Evolutionary conservation across 208 protist species (phyloP).

Genomic region (Trypanosoma mega): DNA sequence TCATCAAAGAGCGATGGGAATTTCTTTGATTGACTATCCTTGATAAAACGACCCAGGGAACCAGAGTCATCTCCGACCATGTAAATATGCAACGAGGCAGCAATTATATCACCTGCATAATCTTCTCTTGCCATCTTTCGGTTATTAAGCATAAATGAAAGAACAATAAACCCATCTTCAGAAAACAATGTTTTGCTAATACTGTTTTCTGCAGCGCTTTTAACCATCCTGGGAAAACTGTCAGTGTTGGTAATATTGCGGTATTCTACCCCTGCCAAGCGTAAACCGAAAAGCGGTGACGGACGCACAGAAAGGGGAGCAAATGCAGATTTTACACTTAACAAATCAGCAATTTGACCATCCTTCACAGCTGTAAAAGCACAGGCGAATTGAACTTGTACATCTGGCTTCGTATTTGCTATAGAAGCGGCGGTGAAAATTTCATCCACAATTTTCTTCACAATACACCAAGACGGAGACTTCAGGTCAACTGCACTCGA

Average conservation of each 20-base stretch:
- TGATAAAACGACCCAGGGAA: neutral
- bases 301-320: neutral
- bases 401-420: neutral
- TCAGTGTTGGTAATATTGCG: conserved; percentile 5
- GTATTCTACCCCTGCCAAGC: conserved; percentile 10
- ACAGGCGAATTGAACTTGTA: conserved; percentile 10
- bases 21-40: too few relatives aligned
- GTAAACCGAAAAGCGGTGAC: conserved; percentile 11
- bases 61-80: neutral
- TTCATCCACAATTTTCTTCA: conserved; percentile 10
- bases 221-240: neutral
- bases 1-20: conserved; percentile 9
- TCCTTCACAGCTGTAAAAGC: conserved; percentile 9
- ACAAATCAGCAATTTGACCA: neutral
- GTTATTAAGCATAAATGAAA: conserved; percentile 10
- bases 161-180: conserved; percentile 6
- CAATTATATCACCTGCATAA: conserved; percentile 2
- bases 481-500: neutral
- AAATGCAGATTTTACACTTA: neutral
- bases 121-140: neutral
- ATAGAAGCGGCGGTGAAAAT: neutral
- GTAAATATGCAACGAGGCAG: neutral
- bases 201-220: neutral
- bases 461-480: conserved; percentile 7
- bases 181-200: neutral